A percentile compares a stretch with the other conserved stretches of the same genome.
Conservation (phyloP, 768 basidiomycete species). For the Coprinopsis cinerea region DNA sequence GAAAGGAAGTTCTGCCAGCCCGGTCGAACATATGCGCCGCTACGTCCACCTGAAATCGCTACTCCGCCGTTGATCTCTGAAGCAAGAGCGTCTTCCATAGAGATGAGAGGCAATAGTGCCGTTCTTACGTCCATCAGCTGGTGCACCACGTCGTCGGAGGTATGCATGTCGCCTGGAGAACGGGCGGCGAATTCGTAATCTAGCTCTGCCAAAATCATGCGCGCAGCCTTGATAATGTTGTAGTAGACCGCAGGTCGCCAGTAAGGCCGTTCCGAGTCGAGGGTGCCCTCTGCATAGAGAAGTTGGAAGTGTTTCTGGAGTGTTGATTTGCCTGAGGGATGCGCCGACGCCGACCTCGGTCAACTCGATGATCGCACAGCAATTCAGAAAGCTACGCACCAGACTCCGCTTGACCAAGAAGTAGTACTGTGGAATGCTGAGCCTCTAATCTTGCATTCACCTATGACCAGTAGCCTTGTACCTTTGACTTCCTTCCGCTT, state of each 20-base stretch:
- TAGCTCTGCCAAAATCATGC: conserved; percentile 67
- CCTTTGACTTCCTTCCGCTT: conserved; percentile 44
- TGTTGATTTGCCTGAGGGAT: conserved; percentile 61
- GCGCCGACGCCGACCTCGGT: not conserved
- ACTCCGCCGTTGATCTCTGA: conserved; percentile 65
- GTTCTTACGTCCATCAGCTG: conserved; percentile 50
- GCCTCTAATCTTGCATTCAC: not conserved
- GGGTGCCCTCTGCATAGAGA: conserved; percentile 64
- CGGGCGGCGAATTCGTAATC: conserved; percentile 46
- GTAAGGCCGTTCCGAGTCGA: conserved; percentile 64
- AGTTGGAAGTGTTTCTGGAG: conserved; percentile 83
- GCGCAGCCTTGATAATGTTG: conserved; percentile 76
- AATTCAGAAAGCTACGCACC: conserved; percentile 23
- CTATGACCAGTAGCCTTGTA: conserved; percentile 14
- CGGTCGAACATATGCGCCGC: conserved; percentile 60
- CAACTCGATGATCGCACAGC: not conserved
- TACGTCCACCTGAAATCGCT: conserved; percentile 51
- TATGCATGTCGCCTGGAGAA: conserved; percentile 17
- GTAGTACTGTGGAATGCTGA: conserved; percentile 44
- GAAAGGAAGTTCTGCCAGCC: conserved; percentile 61
- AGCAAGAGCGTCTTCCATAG: conserved; percentile 62
- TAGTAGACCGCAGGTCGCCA: conserved; percentile 82
- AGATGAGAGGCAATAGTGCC: conserved; percentile 55
- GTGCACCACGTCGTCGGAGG: conserved; percentile 19
- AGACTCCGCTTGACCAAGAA: conserved; percentile 75